phyloP scores from a whole-genome alignment of 2,329 filamentous ascomycete genomes.

The Scedosporium minutisporum region DNA sequence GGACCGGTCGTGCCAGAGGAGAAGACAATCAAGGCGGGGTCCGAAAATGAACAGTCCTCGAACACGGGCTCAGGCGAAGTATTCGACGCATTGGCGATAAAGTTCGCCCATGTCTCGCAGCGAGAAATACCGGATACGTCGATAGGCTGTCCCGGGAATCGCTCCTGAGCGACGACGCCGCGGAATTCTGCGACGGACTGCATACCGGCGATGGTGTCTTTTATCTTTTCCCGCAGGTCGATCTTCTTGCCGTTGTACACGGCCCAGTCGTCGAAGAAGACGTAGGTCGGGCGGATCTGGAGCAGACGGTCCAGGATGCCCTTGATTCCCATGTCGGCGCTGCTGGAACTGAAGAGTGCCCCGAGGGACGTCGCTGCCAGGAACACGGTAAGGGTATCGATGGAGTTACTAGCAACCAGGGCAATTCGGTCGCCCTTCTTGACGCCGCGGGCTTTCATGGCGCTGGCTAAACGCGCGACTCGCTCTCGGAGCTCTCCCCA shows the following conservation, averaged over 20 bases:
- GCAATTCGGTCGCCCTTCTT: slow-evolving; percentile 64
- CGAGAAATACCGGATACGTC: slow-evolving; percentile 45
- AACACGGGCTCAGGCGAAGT: background rate
- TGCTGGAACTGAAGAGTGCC: slow-evolving; percentile 64
- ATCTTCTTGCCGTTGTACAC: slow-evolving; percentile 70
- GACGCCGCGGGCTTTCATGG: slow-evolving; percentile 58
- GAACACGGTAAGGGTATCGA: slow-evolving; percentile 65
- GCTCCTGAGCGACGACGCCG: slow-evolving; percentile 37
- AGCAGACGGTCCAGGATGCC: slow-evolving; percentile 65
- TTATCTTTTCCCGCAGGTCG: slow-evolving; percentile 65
- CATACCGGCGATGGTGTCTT: slow-evolving; percentile 58
- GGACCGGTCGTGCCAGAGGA: slow-evolving; percentile 74
- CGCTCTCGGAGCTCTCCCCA: slow-evolving; percentile 57
- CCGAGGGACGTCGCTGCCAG: slow-evolving; percentile 62
- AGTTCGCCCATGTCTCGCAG: slow-evolving; percentile 34
- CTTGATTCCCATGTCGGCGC: slow-evolving; percentile 75
- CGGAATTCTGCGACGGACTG: slow-evolving; percentile 46
- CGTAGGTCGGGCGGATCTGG: slow-evolving; percentile 65
- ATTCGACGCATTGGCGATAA: slow-evolving; percentile 21
- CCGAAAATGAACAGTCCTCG: slow-evolving; percentile 48
- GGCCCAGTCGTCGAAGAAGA: slow-evolving; percentile 77
- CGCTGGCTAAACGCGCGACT: slow-evolving; percentile 51
- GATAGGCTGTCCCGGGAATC: slow-evolving; percentile 16
- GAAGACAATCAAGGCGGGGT: slow-evolving; percentile 71
- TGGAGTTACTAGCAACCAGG: slow-evolving; percentile 63